Base-by-base conservation (phyloP, 2,329 filamentous ascomycete genomes). In the Diplodia sapinea region DNA sequence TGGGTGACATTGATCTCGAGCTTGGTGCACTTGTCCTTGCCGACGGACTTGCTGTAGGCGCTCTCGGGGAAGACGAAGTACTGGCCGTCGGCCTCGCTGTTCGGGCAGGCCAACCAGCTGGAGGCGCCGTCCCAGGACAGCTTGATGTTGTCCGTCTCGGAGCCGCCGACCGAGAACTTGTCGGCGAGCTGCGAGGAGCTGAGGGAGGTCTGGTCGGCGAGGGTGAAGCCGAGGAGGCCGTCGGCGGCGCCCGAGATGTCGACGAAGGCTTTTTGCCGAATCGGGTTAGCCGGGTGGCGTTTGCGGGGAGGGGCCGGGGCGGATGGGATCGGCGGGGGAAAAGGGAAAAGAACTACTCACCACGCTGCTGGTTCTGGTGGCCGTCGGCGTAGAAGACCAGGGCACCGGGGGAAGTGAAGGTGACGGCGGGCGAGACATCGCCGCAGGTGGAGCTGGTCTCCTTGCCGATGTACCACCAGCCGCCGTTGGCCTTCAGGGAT, bases 361-460 rank as follows among this genome's bases (percentile, higher is more conserved):
- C 36, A 13, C 54, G 62, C 50, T 65, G 62, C 40, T 63, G 59
- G 31, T 63, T 63, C 59, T 51, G 12, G 26, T 13, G 20, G 47
- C 59, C 59, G 15, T 63, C 38, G 29, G n/a, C 47, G 40, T 63
- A 36, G 17, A 63, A 23, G 29, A 47, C 31, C 4, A 63, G 47
- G 23, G 29, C 36, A 4, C 59, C 59, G 7, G 13, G 23, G 23
- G 11, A 20, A 23, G 49, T 47, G 36, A 11, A 36, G 29, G 23
- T 17, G 9, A 65, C n/a, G 9, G 40, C 62, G 15, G 51, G 50
- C 6, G 62, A 17, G 4, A 65, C 26, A 7, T 65, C 50, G 50
- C 62, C 62, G 50, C 62, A 65, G 20, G 62, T 54, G 20, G 62
- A 65, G 33, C n/a, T 47, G 33, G 62, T 33, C 33, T 23, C 33